These are phyloP conservation scores for Ogataea henricii DNA, from an alignment of 805 yeast genomes.

Conservation along the genomic window DNA sequence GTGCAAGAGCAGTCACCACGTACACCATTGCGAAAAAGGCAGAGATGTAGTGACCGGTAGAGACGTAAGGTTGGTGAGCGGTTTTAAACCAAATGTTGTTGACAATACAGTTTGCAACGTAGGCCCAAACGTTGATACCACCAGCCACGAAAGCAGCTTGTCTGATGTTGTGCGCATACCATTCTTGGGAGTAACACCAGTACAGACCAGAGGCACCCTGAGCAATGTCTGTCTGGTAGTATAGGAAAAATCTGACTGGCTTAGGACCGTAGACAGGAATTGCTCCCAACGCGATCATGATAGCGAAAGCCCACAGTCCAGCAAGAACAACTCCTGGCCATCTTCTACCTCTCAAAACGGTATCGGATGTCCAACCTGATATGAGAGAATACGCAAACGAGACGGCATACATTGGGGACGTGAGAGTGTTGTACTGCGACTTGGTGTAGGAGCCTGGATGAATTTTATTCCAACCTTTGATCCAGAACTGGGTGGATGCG, in stretches of 20 bases:
- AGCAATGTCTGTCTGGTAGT: conserved; percentile 20
- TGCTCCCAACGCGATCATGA: conserved; percentile 18
- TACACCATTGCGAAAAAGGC: conserved; percentile 18
- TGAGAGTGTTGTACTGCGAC: conserved; percentile 19
- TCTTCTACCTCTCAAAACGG: conserved; percentile 21
- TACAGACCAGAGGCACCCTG: conserved; percentile 24
- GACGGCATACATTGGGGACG: conserved; percentile 24
- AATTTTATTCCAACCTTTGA: conserved; percentile 26
- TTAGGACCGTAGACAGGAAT: conserved; percentile 22
- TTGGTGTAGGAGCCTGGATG: conserved; percentile 18
- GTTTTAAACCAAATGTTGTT: conserved; percentile 24
- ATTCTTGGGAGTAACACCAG: conserved; percentile 25
- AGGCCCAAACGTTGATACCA: conserved; percentile 25
- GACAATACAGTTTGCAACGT: conserved; percentile 21
- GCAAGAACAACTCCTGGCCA: conserved; percentile 23
- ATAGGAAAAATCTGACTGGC: conserved; percentile 22
- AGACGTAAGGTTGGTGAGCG: conserved; percentile 18
- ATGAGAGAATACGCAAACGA: conserved; percentile 15
- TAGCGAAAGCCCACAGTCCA: conserved; percentile 18
- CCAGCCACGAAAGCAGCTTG: conserved; percentile 23
- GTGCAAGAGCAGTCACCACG: conserved; percentile 9
- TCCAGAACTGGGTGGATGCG: conserved; percentile 22
- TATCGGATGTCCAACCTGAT: conserved; percentile 25
- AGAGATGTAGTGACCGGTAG: conserved; percentile 27
- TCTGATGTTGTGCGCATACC: conserved; percentile 18